Percentiles rank a stretch among this genome's conserved stretches.
phyloP scores from a whole-genome alignment of 768 basidiomycete species.

The Pulveroboletus ravenelii region DNA sequence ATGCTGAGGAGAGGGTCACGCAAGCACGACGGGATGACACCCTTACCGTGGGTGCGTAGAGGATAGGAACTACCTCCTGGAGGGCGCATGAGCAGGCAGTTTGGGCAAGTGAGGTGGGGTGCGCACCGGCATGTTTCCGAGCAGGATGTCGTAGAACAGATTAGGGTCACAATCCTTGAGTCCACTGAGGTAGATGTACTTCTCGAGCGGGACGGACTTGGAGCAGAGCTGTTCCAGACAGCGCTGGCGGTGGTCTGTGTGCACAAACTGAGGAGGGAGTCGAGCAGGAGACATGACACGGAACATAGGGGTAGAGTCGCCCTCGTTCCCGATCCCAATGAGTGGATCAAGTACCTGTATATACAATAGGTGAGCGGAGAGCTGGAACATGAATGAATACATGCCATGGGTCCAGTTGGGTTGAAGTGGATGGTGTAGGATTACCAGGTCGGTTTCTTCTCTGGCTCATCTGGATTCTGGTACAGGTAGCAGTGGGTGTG shows the following conservation, averaged over 20 bases:
- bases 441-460: slow-evolving; percentile 86
- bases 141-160: slow-evolving; percentile 62
- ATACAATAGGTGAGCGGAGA: background rate
- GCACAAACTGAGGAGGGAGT: slow-evolving; percentile 46
- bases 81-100: background rate
- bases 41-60: slow-evolving; percentile 70
- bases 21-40: background rate
- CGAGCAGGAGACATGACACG: slow-evolving; percentile 40
- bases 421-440: slow-evolving; percentile 89
- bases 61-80: slow-evolving; percentile 57
- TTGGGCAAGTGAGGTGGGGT: background rate
- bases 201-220: slow-evolving; percentile 53
- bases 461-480: slow-evolving; percentile 92
- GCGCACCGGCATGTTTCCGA: slow-evolving; percentile 55
- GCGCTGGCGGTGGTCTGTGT: slow-evolving; percentile 50
- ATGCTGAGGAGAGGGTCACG: slow-evolving; percentile 17
- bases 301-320: slow-evolving; percentile 96
- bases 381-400: slow-evolving; percentile 12
- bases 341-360: slow-evolving; percentile 77
- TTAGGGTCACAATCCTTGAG: slow-evolving; percentile 59
- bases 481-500: background rate
- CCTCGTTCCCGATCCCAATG: slow-evolving; percentile 98
- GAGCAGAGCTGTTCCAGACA: slow-evolving; percentile 57
- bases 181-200: slow-evolving; percentile 66
- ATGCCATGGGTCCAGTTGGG: slow-evolving; percentile 92